Conservation (phyloP, 306 rosid species). For the Bauhinia variegata region DNA sequence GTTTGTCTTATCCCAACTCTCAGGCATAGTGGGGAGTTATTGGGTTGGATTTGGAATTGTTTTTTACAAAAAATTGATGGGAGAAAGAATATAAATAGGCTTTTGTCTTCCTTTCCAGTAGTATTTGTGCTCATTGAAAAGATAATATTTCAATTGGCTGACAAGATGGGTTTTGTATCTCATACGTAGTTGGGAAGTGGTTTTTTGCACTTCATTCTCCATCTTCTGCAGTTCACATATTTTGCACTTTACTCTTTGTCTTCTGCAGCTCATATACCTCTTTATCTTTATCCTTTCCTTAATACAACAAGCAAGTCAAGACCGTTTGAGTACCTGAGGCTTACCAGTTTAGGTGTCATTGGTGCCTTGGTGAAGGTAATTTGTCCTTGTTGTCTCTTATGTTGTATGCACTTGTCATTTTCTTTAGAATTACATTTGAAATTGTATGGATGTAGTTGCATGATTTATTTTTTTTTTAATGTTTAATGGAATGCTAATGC, state of each 20-base stretch:
- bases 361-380: conserved; percentile 90
- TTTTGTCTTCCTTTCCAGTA: not conserved
- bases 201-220: not conserved
- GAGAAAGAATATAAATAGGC: not conserved
- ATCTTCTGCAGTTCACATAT: too few relatives aligned
- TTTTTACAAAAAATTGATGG: too few relatives aligned
- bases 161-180: not conserved
- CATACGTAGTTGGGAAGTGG: not conserved
- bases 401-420: conserved; percentile 16
- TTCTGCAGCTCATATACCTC: conserved; percentile 76
- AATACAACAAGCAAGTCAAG: conserved; percentile 73
- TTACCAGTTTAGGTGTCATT: conserved; percentile 86
- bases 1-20: too few relatives aligned
- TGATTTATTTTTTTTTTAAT: too few relatives aligned
- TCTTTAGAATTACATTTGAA: not conserved
- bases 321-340: conserved; percentile 83
- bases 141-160: conserved; percentile 17
- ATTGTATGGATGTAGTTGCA: not conserved
- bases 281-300: conserved; percentile 85
- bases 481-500: too few relatives aligned
- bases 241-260: conserved; percentile 31
- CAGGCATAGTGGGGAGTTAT: too few relatives aligned
- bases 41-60: too few relatives aligned
- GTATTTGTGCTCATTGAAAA: conserved; percentile 24
- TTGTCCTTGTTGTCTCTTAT: conserved; percentile 22